Conservation (phyloP, 768 basidiomycete species). For the Boletus reticulatus region DNA sequence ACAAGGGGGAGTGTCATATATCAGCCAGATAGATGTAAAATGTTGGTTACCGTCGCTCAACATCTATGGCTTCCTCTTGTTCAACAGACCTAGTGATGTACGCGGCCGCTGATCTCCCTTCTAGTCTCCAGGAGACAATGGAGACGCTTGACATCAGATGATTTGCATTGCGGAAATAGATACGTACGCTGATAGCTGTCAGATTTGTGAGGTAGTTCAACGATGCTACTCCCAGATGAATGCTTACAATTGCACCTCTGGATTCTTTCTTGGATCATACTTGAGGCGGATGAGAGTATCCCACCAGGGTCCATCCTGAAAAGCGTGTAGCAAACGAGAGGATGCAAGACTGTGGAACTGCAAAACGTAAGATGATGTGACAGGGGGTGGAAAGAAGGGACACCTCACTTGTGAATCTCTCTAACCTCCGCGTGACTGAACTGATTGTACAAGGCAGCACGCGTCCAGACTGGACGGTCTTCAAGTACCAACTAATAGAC, state of each 20-base stretch:
- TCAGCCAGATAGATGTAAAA: not conserved
- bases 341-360: constrained; percentile 80
- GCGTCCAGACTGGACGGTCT: constrained; percentile 85
- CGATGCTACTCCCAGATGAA: not conserved
- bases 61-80: constrained; percentile 32
- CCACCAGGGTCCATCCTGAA: constrained; percentile 92
- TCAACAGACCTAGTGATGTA: constrained; percentile 31
- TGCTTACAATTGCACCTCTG: constrained; percentile 72
- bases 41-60: constrained; percentile 29
- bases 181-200: constrained; percentile 82
- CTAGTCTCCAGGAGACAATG: constrained; percentile 60
- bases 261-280: constrained; percentile 84
- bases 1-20: not conserved
- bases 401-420: constrained; percentile 70
- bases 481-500: constrained; percentile 62
- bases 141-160: constrained; percentile 78
- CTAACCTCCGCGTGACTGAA: constrained; percentile 65
- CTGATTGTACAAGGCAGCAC: constrained; percentile 83
- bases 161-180: constrained; percentile 87
- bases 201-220: constrained; percentile 2
- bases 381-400: not conserved
- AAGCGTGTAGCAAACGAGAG: constrained; percentile 78
- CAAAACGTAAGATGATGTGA: constrained; percentile 3
- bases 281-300: constrained; percentile 84
- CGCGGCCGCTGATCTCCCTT: constrained; percentile 36